phyloP scores from a whole-genome alignment of 768 basidiomycete genomes.

The Baorangia bicolor region DNA sequence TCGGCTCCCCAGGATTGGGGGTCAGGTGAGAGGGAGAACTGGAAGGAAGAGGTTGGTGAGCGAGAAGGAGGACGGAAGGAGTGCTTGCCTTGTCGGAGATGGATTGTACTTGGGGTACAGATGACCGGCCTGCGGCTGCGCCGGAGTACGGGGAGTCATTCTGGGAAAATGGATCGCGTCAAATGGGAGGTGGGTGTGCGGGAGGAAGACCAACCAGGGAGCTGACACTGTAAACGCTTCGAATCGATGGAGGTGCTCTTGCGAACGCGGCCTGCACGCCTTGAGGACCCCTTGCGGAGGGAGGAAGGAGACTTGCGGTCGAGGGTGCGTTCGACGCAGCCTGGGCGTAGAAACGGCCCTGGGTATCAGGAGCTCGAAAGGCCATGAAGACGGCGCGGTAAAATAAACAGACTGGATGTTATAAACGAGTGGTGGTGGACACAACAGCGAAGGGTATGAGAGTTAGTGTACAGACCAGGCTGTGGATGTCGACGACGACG shows the following conservation, averaged over 20 bases:
- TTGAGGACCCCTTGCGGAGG: constrained; percentile 30
- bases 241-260: constrained; percentile 37
- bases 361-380: constrained; percentile 34
- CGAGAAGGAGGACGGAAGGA: background rate
- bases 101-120: constrained; percentile 36
- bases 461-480: constrained; percentile 1
- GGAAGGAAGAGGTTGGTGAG: background rate
- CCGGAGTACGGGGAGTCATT: constrained; percentile 42
- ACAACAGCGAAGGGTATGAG: background rate
- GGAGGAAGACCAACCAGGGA: constrained; percentile 41
- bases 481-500: constrained; percentile 1
- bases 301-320: constrained; percentile 49
- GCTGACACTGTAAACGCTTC: constrained; percentile 37
- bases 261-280: constrained; percentile 45
- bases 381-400: constrained; percentile 21
- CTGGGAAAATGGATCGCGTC: constrained; percentile 17
- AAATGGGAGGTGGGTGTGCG: background rate
- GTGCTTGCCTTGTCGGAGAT: constrained; percentile 57
- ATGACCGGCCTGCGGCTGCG: constrained; percentile 32
- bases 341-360: constrained; percentile 42
- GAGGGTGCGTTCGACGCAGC: constrained; percentile 45
- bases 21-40: constrained; percentile 77
- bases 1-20: constrained; percentile 72
- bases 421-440: constrained; percentile 20
- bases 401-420: background rate